phyloP scores from a whole-genome alignment of 169 alveolate species.

The Condylostoma magnum region DNA sequence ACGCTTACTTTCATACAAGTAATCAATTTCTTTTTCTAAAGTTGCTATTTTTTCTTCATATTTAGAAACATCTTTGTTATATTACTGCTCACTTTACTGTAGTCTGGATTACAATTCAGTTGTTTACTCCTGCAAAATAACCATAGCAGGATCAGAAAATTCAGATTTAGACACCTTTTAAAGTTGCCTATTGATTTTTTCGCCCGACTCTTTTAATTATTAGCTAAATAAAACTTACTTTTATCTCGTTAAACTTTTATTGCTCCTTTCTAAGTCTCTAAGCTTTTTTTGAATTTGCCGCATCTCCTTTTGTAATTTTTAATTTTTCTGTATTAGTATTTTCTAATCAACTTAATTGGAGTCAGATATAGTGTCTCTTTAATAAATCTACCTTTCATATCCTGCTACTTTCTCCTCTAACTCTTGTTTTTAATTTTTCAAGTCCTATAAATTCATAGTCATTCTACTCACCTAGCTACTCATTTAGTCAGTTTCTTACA shows the following conservation, averaged over 20 bases:
- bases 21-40: constrained; percentile 7
- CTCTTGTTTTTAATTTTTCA: constrained; percentile 15
- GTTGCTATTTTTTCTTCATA: background rate
- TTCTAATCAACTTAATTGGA: background rate
- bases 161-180: constrained; percentile 19
- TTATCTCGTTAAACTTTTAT: background rate
- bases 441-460: background rate
- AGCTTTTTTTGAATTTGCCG: too few relatives aligned
- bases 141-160: constrained; percentile 28
- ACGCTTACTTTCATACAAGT: constrained; percentile 1
- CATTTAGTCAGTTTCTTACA: background rate
- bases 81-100: background rate
- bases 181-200: background rate
- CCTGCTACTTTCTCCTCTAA: background rate
- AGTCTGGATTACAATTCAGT: background rate
- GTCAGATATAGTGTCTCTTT: background rate
- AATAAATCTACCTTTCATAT: background rate
- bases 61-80: background rate
- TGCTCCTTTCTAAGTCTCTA: too few relatives aligned
- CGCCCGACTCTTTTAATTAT: background rate
- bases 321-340: background rate
- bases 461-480: background rate
- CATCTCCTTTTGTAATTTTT: background rate
- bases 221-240: background rate
- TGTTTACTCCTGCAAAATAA: constrained; percentile 15